Conservation (phyloP, 352 stramenopile genomes). For the Sclerospora graminicola region DNA sequence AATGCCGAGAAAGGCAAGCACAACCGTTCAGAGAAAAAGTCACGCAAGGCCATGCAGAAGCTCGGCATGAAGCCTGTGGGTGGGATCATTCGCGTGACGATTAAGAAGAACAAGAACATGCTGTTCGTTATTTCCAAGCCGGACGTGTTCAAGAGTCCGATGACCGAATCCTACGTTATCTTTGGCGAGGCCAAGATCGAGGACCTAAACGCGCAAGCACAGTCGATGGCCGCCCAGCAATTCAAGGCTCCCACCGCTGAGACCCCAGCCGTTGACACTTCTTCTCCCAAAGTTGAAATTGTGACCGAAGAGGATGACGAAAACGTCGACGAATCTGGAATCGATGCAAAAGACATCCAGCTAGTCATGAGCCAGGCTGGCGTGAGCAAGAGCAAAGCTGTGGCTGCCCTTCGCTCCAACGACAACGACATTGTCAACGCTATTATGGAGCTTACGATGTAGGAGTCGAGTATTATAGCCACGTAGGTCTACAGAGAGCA, state of each 20-base stretch:
- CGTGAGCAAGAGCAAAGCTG: constrained; percentile 91
- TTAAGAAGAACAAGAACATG: constrained; percentile 97
- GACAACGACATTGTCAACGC: constrained; percentile 98
- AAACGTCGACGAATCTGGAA: constrained; percentile 91
- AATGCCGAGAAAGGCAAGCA: constrained; percentile 79
- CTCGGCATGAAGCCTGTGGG: constrained; percentile 94
- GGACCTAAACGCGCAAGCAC: constrained; percentile 87
- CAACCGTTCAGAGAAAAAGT: constrained; percentile 98
- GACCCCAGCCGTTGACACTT: constrained; percentile 59
- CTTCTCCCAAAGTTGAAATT: constrained; percentile 19
- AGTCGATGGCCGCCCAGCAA: constrained; percentile 85
- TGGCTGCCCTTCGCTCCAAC: constrained; percentile 95
- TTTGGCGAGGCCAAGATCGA: constrained; percentile 99
- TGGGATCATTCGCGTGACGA: constrained; percentile 94
- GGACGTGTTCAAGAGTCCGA: constrained; percentile 96
- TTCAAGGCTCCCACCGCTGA: constrained; percentile 71
- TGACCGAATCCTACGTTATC: constrained; percentile 93
- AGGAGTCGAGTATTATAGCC: constrained; percentile 36
- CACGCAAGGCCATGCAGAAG: constrained; percentile 98
- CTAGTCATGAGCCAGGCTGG: constrained; percentile 93
- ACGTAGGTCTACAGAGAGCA: constrained; percentile 6
- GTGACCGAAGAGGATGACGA: constrained; percentile 74
- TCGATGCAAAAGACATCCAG: constrained; percentile 98
- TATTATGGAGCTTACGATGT: constrained; percentile 99
- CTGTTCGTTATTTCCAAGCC: constrained; percentile 96